Base-by-base conservation (phyloP, 1,284 basidiomycete species). In the Naganishia cerealis region DNA sequence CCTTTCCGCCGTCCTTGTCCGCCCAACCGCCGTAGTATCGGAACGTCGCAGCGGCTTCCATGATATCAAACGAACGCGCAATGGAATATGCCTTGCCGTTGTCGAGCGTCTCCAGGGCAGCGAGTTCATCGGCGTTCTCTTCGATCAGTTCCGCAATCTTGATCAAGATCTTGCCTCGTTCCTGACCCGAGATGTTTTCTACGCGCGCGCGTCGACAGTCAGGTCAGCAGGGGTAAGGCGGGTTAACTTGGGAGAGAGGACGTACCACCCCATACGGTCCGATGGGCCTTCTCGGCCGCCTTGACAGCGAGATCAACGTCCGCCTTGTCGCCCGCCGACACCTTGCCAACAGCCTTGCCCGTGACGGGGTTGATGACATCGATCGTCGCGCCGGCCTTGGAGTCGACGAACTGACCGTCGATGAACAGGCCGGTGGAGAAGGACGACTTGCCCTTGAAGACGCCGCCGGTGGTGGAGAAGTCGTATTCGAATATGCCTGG, bases 1-100 rank as follows among this genome's bases (percentile, higher is more conserved):
- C 86, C 79, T 92, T 86, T 24, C 94, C 93, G 61, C 86, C 83
- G 73, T 92, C 85, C 85, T 95, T 96, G 84, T 96, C 93, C 58
- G 80, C 80, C 80, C 80, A 81, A 38, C 81, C 81, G 26, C 65
- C 84, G 77, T 83, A 85, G 81, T 86, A 85, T 72, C 90, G 86
- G 79, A 93, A 84, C 68, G 82, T 83, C 55, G 82, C 84, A 70
- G 92, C 90, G n/a, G 87, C 82, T 72, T 84, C 84, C 42, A 81
- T 73, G 10, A 93, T 84, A 78, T 97, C 94, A 62, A 85, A 87
- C 57, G 77, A 83, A 72, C 85, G 86, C 6, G 93, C 88, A 83
- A 88, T 89, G 12, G 61, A 63, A 80, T 88, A 94, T 0, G 92
- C 88, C 78, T 81, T 81, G 70, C 82, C 86, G 77, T 89, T 90